Base-by-base conservation (phyloP, 2,329 filamentous ascomycete species). In the Xylaria multiplex region DNA sequence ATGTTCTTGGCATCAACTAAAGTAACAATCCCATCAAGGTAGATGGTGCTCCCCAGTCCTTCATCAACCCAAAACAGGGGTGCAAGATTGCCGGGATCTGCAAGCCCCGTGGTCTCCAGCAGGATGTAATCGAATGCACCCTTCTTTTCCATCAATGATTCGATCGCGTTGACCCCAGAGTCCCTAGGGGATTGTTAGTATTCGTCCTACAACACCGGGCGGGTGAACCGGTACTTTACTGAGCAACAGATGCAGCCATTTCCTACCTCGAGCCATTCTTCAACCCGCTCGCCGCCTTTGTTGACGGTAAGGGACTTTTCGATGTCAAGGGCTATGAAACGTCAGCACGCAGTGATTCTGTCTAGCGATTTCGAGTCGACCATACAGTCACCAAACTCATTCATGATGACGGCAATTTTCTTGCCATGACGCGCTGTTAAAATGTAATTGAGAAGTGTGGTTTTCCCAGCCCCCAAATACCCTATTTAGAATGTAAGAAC, bases 191-290 rank as follows among this genome's bases (percentile, higher is more conserved):
- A 22, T 22, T 6, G 24, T 81, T 65, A 81, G 74, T 52, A 56
- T 46, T 35, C 7, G 57, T 53, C 16, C 13, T 24, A 7, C 30
- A n/a, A n/a, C 27, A 40, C 6, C 14, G 7, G 6, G 16, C 24
- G 32, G 40, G 61, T 42, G 50, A 19, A 55, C 43, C 45, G 57
- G 56, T 83, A 94, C 89, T 97, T 99, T 73, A 98, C 94, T 2
- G 93, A 97, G 81, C 96, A 99, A 81, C 96, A 99, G 71, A 99
- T 93, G 78, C 96, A 99, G 69, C 96, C 96, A 73, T 99, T 99
- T 59, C 93, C 93, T 59, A 99, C 89, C 68, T 97, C 94, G 32
- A 99, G 88, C 92, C 96, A 99, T 82, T 97, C 93, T 76, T 96
- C 91, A 6, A 95, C 92, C 75, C 93, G 87, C 75, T 95, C 88